Evolutionary conservation across 768 basidiomycete genomes (phyloP), one percentile per base, ranked within the genome.

Genomic region (Lentinula edodes): DNA sequence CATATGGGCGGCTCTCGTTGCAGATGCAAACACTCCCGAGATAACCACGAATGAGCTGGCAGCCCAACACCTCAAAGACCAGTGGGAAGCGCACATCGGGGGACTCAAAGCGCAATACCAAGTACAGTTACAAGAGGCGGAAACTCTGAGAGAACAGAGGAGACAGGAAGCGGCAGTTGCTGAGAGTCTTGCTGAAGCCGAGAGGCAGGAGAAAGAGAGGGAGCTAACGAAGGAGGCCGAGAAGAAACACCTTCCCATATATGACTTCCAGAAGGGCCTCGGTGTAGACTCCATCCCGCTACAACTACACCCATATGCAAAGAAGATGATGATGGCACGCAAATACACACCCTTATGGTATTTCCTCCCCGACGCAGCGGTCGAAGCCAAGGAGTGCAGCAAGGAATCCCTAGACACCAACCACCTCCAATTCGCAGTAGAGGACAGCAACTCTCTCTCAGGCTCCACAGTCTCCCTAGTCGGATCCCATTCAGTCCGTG

Each of bases 71-170:
- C 55, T 62, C 9, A 6, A 34, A 1, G 34, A 35, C 10, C 34
- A 32, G 15, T 62, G 61, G 61, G 8, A 35, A 18, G 35, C 43
- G 6, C 55, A 62, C 13, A 62, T 57, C 45, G 39, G 10, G 1
- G 45, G 16, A 13, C 61, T 54, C 5, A 18, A 15, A 7, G n/a
- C 34, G 3, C 53, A 36, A 23, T 62, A 36, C 34, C 42, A 51
- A 50, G 18, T 6, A 15, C 61, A 62, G 32, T 20, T 18, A 4
- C 28, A 28, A 50, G 53, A 52, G 3, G 61, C 55, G 20, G 36
- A 32, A 32, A 65, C 64, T 2, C 69, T 67, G 62, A 68, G 69
- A 38, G 70, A 73, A 62, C 61, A 67, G 38, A 68, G 69, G 62
- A n/a, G n/a, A n/a, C n/a, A n/a, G n/a, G n/a, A n/a, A n/a, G n/a